Base-by-base conservation (phyloP, 176 grass and related monocot genomes). In the Thalia dealbata region DNA sequence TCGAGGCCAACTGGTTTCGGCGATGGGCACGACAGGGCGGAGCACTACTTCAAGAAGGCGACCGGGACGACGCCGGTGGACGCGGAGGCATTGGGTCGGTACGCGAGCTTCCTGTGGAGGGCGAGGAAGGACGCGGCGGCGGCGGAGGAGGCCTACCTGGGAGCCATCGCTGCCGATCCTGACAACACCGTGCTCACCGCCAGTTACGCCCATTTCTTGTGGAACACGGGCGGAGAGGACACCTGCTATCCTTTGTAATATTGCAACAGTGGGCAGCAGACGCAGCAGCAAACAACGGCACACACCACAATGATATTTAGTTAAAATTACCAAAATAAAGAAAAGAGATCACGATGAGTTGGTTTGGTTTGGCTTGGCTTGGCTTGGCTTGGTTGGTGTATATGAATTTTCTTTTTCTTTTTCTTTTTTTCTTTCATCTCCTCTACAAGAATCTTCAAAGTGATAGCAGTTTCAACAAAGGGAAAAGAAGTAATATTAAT, bases 201-300 rank as follows among this genome's bases (percentile, higher is more conserved):
- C 10, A 82, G 78, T 50, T 96, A 96, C 75, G 89, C 93, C 42
- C 87, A 96, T 70, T 96, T 96, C 87, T 75, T 96, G 21, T 96
- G 93, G 93, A 96, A 80, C 89, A 96, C 89, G 74, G 93, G 93
- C 73, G 93, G 93, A 11, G 89, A 92, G 43, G 93, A 96, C 76
- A 96, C 93, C 45, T 96, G 93, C 75, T 96, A 81, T 78, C 86
- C 87, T 16, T 63, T 83, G 73, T 83, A n/a, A n/a, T n/a, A 83
- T 27, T 35, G 28, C 69, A 56, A 14, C 27, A 24, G 32, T 38
- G 32, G 32, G 3, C 4, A 38, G 32, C 32, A 4, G 32, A 38
- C 1, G 32, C 32, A 38, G 32, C 32, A 38, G 32, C 4, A 38
- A 38, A 38, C 32, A 38, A 38, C n/a, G n/a, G n/a, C n/a, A n/a